Percentiles rank a stretch among this genome's conserved stretches.
Conservation (phyloP, 139 green algal genomes). For the Zygnema circumcarinatum region DNA sequence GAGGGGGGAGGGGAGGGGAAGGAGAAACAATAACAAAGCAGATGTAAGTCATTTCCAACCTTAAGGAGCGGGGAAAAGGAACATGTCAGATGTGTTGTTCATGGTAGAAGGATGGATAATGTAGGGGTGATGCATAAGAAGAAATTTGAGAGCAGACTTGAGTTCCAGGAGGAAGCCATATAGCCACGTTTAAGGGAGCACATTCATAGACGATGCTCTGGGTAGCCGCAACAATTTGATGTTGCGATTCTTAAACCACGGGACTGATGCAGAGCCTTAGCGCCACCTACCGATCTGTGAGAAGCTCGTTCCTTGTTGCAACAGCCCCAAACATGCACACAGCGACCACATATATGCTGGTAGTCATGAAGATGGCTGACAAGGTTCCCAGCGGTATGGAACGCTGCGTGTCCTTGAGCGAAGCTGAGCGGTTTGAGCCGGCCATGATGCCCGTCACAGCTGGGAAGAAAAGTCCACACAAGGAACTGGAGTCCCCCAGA, state of each 20-base stretch:
- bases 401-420: slow-evolving; percentile 58
- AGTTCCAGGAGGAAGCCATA: no score
- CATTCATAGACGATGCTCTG: no score
- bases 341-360: slow-evolving; percentile 52
- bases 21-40: background rate
- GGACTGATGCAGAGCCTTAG: no score
- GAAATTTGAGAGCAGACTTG: no score
- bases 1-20: background rate
- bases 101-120: no score
- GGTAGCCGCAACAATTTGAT: no score
- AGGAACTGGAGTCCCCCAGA: slow-evolving; percentile 30
- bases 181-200: no score
- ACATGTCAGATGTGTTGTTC: no score
- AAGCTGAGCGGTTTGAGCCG: slow-evolving; percentile 59
- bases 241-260: no score
- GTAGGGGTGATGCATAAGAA: no score
- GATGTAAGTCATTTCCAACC: background rate
- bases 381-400: slow-evolving; percentile 61
- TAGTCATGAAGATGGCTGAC: slow-evolving; percentile 44
- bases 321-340: slow-evolving; percentile 57
- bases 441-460: slow-evolving; percentile 64
- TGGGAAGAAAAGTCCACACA: slow-evolving; percentile 60
- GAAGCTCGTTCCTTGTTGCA: slow-evolving; percentile 43
- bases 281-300: slow-evolving; percentile 52
- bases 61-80: no score